Base-by-base conservation (phyloP, 2,329 filamentous ascomycete species). In the Herpotrichia juniperi region DNA sequence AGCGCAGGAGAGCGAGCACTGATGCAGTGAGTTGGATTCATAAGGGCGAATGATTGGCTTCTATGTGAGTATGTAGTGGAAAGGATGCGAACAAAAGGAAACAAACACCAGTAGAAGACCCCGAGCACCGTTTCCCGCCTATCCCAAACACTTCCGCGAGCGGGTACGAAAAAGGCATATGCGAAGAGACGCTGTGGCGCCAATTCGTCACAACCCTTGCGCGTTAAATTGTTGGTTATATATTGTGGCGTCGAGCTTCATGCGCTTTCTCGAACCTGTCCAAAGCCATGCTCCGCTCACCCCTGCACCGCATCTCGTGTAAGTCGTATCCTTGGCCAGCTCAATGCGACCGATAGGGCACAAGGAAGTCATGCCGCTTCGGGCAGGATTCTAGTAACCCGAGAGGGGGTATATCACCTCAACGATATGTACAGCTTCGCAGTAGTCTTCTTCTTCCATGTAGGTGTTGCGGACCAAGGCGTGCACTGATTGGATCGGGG, bases 271-370 rank as follows among this genome's bases (percentile, higher is more conserved):
- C 34, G 34, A 37, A 37, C 4, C n/a, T 14, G 12, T n/a, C 12
- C 11, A 34, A 30, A 30, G 14, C 31, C 9, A 19, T 19, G 34
- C 21, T 40, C 25, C 37, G 37, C 37, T 40, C 21, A 10, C 37
- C 37, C 14, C 37, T 3, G 6, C 21, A n/a, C 5, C 12, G 17
- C 34, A n/a, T 7, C 30, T 10, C 6, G 9, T 25, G 21, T 21
- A 40, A 14, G 19, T 40, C 37, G 37, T 24, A 40, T 40, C 14
- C 5, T 21, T 7, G 37, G 10, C 19, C 10, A 7, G 21, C n/a
- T n/a, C 37, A 40, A 40, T 40, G n/a, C 19, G 37, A n/a, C 16
- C 21, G 37, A 40, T 25, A 40, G 37, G 21, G 37, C 37, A 24
- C 7, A 24, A 40, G 37, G 14, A 24, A 4, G n/a, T 7, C 17